phyloP scores from a whole-genome alignment of 257 asterid species.

The Marsdenia floribunda region DNA sequence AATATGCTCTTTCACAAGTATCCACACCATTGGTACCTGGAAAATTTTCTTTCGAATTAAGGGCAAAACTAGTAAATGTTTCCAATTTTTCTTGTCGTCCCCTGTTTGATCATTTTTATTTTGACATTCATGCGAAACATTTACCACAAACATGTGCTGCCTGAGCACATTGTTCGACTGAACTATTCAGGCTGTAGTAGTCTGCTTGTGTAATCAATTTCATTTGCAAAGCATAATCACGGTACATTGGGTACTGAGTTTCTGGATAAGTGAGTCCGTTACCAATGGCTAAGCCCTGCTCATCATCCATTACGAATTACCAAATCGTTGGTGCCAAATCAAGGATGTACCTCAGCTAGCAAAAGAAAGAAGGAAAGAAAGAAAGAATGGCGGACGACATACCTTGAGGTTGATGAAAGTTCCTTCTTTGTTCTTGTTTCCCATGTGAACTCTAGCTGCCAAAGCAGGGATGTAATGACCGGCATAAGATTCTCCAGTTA shows the following conservation, averaged over 20 bases:
- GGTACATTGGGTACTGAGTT: constrained; percentile 47
- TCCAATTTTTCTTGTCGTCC: background rate
- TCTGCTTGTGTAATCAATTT: constrained; percentile 40
- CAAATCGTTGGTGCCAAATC: background rate
- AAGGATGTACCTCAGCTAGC: background rate
- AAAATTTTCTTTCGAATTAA: background rate
- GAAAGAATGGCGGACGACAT: background rate
- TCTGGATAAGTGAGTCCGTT: constrained; percentile 63
- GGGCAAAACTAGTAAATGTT: background rate
- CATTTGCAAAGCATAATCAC: constrained; percentile 48
- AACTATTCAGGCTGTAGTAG: constrained; percentile 22
- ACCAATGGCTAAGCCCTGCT: constrained; percentile 63
- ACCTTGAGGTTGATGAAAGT: constrained; percentile 10
- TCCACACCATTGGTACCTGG: constrained; percentile 37
- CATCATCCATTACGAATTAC: background rate
- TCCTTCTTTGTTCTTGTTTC: constrained; percentile 13
- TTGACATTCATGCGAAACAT: background rate
- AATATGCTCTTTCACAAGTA: constrained; percentile 35
- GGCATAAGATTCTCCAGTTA: constrained; percentile 17
- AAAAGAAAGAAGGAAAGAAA: background rate
- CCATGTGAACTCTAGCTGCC: constrained; percentile 11
- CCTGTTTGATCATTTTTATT: background rate
- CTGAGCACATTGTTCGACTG: constrained; percentile 31
- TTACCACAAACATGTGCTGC: constrained; percentile 48
- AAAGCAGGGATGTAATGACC: constrained; percentile 16